Percentiles rank a stretch among this genome's conserved stretches.
phyloP scores from a whole-genome alignment of 1,284 basidiomycete species.

The Apiotrichum domesticum region DNA sequence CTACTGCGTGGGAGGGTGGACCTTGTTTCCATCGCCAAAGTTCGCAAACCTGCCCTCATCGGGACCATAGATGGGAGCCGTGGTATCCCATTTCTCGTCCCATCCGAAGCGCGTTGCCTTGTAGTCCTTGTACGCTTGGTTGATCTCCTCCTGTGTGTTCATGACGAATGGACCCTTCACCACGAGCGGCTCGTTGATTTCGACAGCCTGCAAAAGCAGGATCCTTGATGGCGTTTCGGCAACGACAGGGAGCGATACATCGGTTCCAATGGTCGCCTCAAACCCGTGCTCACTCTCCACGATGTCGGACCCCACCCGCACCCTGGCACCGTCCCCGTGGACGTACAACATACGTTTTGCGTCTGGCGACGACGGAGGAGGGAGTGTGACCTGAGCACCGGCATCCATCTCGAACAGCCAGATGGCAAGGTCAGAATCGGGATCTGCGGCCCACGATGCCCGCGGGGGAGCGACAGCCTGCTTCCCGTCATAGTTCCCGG shows the following conservation, averaged over 20 bases:
- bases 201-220: constrained; percentile 12
- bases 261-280: background rate
- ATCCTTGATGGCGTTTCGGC: constrained; percentile 3
- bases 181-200: constrained; percentile 13
- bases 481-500: constrained; percentile 6
- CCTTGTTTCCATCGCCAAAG: constrained; percentile 2
- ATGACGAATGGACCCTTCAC: constrained; percentile 16
- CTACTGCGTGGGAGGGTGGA: background rate
- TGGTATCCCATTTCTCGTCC: background rate
- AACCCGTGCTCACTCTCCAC: constrained; percentile 6
- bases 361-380: background rate
- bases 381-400: constrained; percentile 2
- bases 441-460: constrained; percentile 2
- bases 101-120: constrained; percentile 15
- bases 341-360: constrained; percentile 15
- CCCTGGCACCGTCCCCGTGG: constrained; percentile 5
- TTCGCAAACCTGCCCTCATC: constrained; percentile 2
- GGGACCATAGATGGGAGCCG: background rate
- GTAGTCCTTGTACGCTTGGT: constrained; percentile 12
- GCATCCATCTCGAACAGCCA: constrained; percentile 14
- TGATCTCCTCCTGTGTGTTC: constrained; percentile 14
- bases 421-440: constrained; percentile 8
- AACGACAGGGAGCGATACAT: background rate
- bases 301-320: background rate
- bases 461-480: constrained; percentile 5